phyloP scores from a whole-genome alignment of 1,284 basidiomycete species.

The Sporisorium scitamineum region DNA sequence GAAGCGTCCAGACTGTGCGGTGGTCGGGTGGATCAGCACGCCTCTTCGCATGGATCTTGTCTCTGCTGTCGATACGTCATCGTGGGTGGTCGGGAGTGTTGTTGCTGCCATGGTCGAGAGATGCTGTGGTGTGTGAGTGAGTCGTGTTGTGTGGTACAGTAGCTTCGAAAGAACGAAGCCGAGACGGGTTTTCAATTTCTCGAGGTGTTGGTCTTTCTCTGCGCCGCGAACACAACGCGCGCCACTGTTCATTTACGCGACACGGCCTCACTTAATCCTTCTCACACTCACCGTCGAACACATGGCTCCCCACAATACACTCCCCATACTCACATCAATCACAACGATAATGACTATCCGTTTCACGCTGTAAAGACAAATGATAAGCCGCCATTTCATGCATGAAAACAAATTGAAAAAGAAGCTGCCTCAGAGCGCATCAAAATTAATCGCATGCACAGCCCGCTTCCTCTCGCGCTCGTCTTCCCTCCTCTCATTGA shows the following conservation, averaged over 20 bases:
- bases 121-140: neutral
- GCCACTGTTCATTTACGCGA: constrained; percentile 26
- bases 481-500: constrained; percentile 93
- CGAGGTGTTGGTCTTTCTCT: constrained; percentile 30
- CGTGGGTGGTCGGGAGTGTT: neutral
- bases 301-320: neutral
- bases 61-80: neutral
- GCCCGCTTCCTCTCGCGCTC: constrained; percentile 86
- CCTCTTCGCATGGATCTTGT: constrained; percentile 20
- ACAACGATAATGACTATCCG: neutral
- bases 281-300: neutral
- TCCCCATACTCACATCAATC: neutral
- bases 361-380: too few species aligned
- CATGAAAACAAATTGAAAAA: neutral
- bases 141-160: neutral
- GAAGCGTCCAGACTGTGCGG: constrained; percentile 16
- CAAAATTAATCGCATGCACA: constrained; percentile 96
- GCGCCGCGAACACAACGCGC: constrained; percentile 5
- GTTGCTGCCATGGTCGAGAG: constrained; percentile 7
- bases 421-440: constrained; percentile 77
- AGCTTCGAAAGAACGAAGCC: neutral
- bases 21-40: constrained; percentile 30
- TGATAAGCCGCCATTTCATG: too few species aligned
- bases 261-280: too few species aligned
- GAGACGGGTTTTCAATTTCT: neutral